phyloP scores from a whole-genome alignment of 805 yeast genomes.

The Tetrapisispora nanseiensis region DNA sequence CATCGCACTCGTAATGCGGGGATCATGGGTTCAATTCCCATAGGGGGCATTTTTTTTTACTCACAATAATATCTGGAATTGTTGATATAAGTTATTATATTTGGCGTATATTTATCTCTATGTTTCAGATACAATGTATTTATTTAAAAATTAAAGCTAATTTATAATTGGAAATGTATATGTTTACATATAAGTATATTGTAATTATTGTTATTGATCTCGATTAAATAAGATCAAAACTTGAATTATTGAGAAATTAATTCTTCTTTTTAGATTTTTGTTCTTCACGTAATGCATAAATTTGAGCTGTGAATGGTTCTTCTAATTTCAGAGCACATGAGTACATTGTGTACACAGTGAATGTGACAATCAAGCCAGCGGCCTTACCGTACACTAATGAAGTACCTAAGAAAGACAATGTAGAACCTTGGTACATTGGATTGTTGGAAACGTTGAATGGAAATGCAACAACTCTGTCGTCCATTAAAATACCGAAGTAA shows the following conservation, averaged over 20 bases:
- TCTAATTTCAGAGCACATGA: constrained; percentile 75
- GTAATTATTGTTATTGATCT: too few species aligned
- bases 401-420: constrained; percentile 81
- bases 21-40: constrained; percentile 49
- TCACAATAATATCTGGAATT: background rate
- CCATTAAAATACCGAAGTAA: constrained; percentile 93
- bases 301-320: constrained; percentile 91
- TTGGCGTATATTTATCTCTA: too few species aligned
- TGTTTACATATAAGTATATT: too few species aligned
- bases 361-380: constrained; percentile 68
- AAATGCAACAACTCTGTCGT: constrained; percentile 78
- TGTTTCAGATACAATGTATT: too few species aligned
- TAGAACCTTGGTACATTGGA: constrained; percentile 95
- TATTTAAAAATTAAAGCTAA: too few species aligned
- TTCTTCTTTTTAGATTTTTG: constrained; percentile 16
- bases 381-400: constrained; percentile 85
- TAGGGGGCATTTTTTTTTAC: constrained; percentile 34
- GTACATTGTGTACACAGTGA: constrained; percentile 73
- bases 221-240: too few species aligned
- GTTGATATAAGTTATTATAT: too few species aligned
- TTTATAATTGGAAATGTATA: too few species aligned
- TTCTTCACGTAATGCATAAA: constrained; percentile 65
- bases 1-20: constrained; percentile 52
- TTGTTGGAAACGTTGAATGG: constrained; percentile 87
- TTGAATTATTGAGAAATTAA: background rate